Conservation (phyloP, 192 early-diverging fungal species). For the Phlyctochytrium planicorne region DNA sequence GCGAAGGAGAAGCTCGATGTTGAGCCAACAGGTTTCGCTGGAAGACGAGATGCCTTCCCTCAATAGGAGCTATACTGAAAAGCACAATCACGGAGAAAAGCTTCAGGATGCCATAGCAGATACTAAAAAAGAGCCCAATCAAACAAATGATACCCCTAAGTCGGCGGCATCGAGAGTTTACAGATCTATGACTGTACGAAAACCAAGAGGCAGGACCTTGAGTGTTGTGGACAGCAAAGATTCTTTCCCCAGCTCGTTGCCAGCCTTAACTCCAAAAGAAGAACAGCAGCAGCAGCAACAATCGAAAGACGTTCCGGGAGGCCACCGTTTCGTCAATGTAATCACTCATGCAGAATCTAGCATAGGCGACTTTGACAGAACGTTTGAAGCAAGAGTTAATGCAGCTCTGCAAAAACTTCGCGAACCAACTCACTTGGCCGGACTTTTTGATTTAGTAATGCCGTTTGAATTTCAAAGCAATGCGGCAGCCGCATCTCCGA, state of each 20-base stretch:
- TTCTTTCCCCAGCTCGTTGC: neutral
- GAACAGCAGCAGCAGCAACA: neutral
- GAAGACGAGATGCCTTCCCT: neutral
- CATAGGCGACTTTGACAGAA: neutral
- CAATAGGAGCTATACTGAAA: neutral
- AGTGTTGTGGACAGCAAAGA: neutral
- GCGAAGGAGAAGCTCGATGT: neutral
- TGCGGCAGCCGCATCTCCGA: no score
- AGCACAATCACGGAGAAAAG: no score
- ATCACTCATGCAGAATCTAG: neutral
- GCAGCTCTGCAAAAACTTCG: slow-evolving; percentile 21
- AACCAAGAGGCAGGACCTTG: neutral
- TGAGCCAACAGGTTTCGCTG: neutral
- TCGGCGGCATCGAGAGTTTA: neutral
- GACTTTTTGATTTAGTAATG: slow-evolving; percentile 36
- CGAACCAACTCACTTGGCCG: slow-evolving; percentile 15
- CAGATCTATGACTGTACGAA: neutral
- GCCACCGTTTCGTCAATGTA: neutral
- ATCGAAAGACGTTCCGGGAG: neutral
- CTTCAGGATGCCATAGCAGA: no score
- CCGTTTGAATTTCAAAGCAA: slow-evolving; percentile 42
- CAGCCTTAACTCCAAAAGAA: neutral
- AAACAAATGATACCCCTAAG: neutral
- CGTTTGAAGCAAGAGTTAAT: slow-evolving; percentile 30
- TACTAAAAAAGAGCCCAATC: no score